Evolutionary conservation across 1,284 basidiomycete genomes (phyloP), one percentile per base, ranked within the genome.

Genomic region (Sanghuangporus baumii): DNA sequence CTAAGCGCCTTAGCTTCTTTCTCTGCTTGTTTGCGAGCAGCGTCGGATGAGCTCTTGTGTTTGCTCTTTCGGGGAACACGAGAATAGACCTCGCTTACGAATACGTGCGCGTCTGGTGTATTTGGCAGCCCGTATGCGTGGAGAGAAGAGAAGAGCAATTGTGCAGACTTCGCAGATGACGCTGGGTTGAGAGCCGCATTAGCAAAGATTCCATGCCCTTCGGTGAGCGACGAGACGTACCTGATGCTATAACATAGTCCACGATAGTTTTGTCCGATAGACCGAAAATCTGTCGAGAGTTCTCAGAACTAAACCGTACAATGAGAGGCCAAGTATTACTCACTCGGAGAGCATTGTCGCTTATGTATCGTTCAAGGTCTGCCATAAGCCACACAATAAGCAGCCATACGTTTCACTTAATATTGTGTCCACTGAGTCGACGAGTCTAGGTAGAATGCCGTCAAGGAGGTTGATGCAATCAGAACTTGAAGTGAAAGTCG

Each of bases 231-330:
- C 67, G 71, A 68, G 71, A 75, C 85, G 59, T 66, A 89, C 92
- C 92, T 74, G 89, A 85, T 54, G 92, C 91, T 74, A 92, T 79
- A 37, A 96, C 88, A 75, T 88, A 96, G 77, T 93, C 89, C 67
- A 93, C 85, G 64, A 90, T 91, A 66, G 85, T 92, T 66, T 82
- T 81, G 75, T 95, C 90, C 18, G 93, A 86, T 51, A 92, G 83
- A 62, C 89, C 91, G 69, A 95, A 88, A 66, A 94, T 81, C 90
- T 93, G 68, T 2, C 65, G 38, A 41, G 51, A 38, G 14, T 16
- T 11, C 59, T 36, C 41, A 59, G 34, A 58, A 31, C 36, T 48
- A 23, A 38, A 14, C 55, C 4, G 41, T 60, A 51, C 8, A 11
- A 37, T n/a, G 12, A 60, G 31, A 34, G 36, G 6, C 18, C 6